Percentiles rank a stretch among this genome's conserved stretches.
These are phyloP conservation scores for Globisporangium okanoganense DNA, from an alignment of 352 stramenopile species.

Conservation along the genomic window DNA sequence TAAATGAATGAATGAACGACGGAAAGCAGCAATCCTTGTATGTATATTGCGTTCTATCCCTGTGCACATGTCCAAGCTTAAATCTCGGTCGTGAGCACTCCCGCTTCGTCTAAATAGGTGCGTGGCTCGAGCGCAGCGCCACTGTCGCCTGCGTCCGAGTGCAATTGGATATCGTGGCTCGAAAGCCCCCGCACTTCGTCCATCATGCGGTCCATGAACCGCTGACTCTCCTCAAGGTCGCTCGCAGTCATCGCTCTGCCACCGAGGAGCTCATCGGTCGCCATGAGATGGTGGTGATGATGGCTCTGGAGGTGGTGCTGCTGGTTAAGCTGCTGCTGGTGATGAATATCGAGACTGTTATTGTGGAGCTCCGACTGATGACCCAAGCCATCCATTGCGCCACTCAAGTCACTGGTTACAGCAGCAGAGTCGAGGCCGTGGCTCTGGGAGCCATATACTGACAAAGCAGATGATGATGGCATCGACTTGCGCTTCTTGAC, in stretches of 20 bases:
- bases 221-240: conserved; percentile 65
- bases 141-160: conserved; percentile 19
- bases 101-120: conserved; percentile 69
- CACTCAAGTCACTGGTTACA: background rate
- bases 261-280: conserved; percentile 43
- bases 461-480: background rate
- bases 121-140: conserved; percentile 35
- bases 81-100: conserved; percentile 65
- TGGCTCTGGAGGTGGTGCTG: conserved; percentile 10
- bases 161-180: conserved; percentile 41
- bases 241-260: conserved; percentile 36
- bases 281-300: conserved; percentile 38
- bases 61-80: conserved; percentile 14
- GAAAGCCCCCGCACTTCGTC: conserved; percentile 58
- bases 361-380: conserved; percentile 8
- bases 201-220: conserved; percentile 79
- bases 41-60: background rate
- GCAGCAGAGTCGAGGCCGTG: background rate
- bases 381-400: background rate
- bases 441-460: background rate
- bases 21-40: background rate
- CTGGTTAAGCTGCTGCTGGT: conserved; percentile 6
- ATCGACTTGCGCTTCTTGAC: conserved; percentile 48
- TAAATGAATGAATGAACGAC: background rate
- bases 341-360: conserved; percentile 11